Conservation (phyloP, 192 early-diverging fungal genomes). For the Coemansia sp. region DNA sequence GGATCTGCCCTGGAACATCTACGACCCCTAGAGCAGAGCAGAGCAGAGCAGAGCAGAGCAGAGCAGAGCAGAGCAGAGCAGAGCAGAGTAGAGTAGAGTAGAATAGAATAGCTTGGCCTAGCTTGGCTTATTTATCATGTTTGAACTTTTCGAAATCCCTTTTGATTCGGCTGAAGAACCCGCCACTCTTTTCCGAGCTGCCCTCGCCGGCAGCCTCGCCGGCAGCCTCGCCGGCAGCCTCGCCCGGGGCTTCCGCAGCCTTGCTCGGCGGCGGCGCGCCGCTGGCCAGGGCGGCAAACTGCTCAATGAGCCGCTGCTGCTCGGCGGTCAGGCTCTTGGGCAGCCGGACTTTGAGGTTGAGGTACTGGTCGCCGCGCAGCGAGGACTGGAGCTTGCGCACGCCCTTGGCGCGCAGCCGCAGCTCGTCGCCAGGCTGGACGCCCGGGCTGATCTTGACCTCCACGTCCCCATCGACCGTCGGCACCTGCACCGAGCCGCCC, state of each 20-base stretch:
- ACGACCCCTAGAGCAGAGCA: constrained; percentile 14
- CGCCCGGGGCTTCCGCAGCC: too few species aligned
- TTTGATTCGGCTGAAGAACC: constrained; percentile 58
- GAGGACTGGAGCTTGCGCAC: constrained; percentile 58
- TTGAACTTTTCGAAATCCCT: constrained; percentile 59
- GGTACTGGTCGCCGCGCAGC: constrained; percentile 85
- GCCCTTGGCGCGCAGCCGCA: constrained; percentile 75
- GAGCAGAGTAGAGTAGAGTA: too few species aligned
- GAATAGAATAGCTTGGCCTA: too few species aligned
- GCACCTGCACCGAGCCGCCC: constrained; percentile 82
- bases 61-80: too few species aligned
- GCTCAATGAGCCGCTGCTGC: constrained; percentile 62
- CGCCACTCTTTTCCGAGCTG: constrained; percentile 13
- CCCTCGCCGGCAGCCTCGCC: not conserved
- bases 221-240: too few species aligned
- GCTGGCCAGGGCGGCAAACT: constrained; percentile 54
- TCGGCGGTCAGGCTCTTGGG: constrained; percentile 57
- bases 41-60: too few species aligned
- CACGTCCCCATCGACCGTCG: constrained; percentile 94
- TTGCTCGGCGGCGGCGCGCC: constrained; percentile 18
- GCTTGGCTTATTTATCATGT: constrained; percentile 28
- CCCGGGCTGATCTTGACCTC: constrained; percentile 84
- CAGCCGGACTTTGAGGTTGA: constrained; percentile 79
- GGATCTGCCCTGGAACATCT: constrained; percentile 44
- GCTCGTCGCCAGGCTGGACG: constrained; percentile 86